Evolutionary conservation across 2,329 filamentous ascomycete species (phyloP).

Genomic region (Blastomyces gilchristii): DNA sequence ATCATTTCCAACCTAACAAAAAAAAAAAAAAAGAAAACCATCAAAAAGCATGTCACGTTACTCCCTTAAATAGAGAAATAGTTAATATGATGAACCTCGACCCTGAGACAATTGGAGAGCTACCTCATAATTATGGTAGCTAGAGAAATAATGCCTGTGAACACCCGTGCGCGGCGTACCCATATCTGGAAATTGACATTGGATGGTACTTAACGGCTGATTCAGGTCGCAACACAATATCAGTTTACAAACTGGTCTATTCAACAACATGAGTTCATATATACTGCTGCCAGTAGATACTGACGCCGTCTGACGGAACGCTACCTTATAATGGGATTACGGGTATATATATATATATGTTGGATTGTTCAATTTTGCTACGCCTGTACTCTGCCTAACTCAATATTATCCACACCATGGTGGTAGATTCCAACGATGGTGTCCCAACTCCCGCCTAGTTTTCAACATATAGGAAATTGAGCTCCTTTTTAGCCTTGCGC

Average conservation of each 20-base stretch:
- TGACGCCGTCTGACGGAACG: too few species aligned
- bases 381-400: too few species aligned
- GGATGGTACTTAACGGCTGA: too few species aligned
- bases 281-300: too few species aligned
- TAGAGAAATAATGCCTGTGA: not conserved
- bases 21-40: not conserved
- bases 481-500: too few species aligned
- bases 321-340: too few species aligned
- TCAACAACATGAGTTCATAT: not conserved
- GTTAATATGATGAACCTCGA: not conserved
- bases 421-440: too few species aligned
- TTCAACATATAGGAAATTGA: too few species aligned
- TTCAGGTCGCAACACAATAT: not conserved
- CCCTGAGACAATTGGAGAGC: not conserved
- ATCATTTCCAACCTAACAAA: not conserved
- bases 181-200: not conserved
- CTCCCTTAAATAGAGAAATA: conserved; percentile 3
- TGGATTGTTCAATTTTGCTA: too few species aligned
- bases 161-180: not conserved
- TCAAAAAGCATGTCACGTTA: not conserved
- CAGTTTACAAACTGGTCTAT: not conserved
- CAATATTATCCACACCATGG: too few species aligned
- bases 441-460: too few species aligned
- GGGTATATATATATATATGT: too few species aligned
- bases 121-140: not conserved